Base-by-base conservation (phyloP, 176 grass and related monocot species). In the Otatea glauca region DNA sequence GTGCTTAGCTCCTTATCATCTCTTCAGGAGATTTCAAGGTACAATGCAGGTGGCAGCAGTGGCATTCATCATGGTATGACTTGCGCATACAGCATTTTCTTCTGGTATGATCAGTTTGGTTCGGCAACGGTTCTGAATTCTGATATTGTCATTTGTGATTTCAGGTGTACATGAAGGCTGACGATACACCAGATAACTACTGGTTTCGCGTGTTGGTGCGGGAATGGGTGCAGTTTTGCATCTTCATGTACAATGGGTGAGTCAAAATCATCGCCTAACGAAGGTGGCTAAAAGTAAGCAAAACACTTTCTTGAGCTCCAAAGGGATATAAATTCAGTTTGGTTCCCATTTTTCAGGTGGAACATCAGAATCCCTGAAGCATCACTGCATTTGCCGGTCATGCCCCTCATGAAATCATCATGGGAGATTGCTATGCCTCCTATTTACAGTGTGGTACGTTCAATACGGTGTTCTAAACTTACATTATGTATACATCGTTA, bases 241-340 rank as follows among this genome's bases (percentile, higher is more conserved):
- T 98, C 64, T 94, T 95, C 70, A 82, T 98, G 88, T 98, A 98
- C 85, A 95, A 90, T 63, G 96, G 96, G 96, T 98, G 81, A 88
- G 91, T 87, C 74, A 0, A 67, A 77, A 63, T 66, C 5, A 9
- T 44, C 2, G 10, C 0, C 7, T 9, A 11, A 68, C 4, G 60
- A 9, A 10, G n/a, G 13, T 0, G 23, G 24, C 10, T 65, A 53
- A 4, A 48, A 79, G 5, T 47, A 81, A 50, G 17, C 3, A 55
- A 53, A 65, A 61, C 60, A 17, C 4, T 20, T 21, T 44, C 35
- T 35, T 72, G 20, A 56, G 15, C 5, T 74, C 21, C 42, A 55
- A 80, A 41, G 10, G n/a, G 18, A 5, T n/a, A n/a, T 81, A 23
- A 51, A 45, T 65, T 72, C 25, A 71, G 29, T 60, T 72, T 72